These are phyloP conservation scores for Camelina laxa DNA, from an alignment of 345 rosid species.

Conservation along the genomic window DNA sequence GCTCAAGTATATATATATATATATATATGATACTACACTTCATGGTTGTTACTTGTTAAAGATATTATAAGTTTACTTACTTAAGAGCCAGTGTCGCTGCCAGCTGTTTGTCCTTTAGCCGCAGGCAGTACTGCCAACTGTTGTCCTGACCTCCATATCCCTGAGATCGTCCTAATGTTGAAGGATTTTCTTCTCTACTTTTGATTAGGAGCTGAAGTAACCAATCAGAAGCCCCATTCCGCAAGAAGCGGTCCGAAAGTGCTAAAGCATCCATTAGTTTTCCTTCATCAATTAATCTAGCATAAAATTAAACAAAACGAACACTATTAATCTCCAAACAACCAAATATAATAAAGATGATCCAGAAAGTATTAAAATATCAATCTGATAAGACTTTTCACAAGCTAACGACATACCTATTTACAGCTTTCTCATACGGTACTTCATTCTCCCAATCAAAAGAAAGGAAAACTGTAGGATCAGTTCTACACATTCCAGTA, in stretches of 20 bases:
- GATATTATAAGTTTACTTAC: slow-evolving; percentile 54
- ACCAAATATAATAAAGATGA: slow-evolving; percentile 14
- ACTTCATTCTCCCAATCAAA: slow-evolving; percentile 94
- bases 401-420: slow-evolving; percentile 52
- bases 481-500: slow-evolving; percentile 56
- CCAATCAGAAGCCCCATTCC: slow-evolving; percentile 85
- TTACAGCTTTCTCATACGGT: slow-evolving; percentile 89
- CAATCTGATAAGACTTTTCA: slow-evolving; percentile 13
- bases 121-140: slow-evolving; percentile 97
- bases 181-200: slow-evolving; percentile 67
- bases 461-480: slow-evolving; percentile 76
- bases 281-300: slow-evolving; percentile 86
- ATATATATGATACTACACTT: neutral
- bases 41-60: slow-evolving; percentile 5
- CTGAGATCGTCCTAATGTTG: slow-evolving; percentile 56
- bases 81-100: slow-evolving; percentile 89
- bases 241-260: slow-evolving; percentile 93
- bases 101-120: slow-evolving; percentile 88
- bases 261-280: slow-evolving; percentile 96
- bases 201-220: slow-evolving; percentile 87
- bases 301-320: slow-evolving; percentile 27
- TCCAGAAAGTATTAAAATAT: neutral
- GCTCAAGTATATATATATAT: slow-evolving; percentile 22
- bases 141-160: slow-evolving; percentile 68
- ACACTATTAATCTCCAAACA: slow-evolving; percentile 8